Conservation (phyloP, 2,329 filamentous ascomycete genomes). For the Xylariomycetidae sp. region DNA sequence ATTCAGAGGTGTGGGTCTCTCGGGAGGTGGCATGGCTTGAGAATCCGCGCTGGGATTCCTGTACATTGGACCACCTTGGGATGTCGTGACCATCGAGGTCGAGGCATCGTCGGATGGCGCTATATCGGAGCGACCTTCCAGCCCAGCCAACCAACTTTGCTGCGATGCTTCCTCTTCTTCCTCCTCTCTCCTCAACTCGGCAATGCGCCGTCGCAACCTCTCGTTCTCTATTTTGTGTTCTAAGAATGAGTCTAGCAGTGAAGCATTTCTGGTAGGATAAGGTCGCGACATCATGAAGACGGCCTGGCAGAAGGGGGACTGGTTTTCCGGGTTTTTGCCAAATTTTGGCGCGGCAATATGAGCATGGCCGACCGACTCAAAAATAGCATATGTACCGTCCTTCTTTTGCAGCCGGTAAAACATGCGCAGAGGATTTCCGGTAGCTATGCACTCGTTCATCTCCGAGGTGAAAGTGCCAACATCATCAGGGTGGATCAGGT, state of each 20-base stretch:
- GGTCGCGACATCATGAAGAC: slow-evolving; percentile 92
- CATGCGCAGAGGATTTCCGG: slow-evolving; percentile 72
- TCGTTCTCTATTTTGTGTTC: slow-evolving; percentile 98
- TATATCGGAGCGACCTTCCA: slow-evolving; percentile 51
- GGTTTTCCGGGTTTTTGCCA: slow-evolving; percentile 58
- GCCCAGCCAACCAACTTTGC: slow-evolving; percentile 54
- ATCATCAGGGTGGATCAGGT: slow-evolving; percentile 84
- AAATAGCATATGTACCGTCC: slow-evolving; percentile 70
- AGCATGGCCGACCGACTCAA: slow-evolving; percentile 89
- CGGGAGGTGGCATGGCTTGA: slow-evolving; percentile 58
- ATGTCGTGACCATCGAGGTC: slow-evolving; percentile 33
- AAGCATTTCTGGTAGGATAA: slow-evolving; percentile 84
- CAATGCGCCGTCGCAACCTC: slow-evolving; percentile 75
- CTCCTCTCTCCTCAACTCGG: slow-evolving; percentile 80
- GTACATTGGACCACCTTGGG: slow-evolving; percentile 24
- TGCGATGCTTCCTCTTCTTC: slow-evolving; percentile 71
- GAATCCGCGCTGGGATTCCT: slow-evolving; percentile 33
- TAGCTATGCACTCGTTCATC: slow-evolving; percentile 83
- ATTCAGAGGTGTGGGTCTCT: slow-evolving; percentile 58
- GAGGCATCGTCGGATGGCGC: slow-evolving; percentile 45
- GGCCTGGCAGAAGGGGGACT: slow-evolving; percentile 72
- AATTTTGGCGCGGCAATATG: slow-evolving; percentile 72
- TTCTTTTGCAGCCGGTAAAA: slow-evolving; percentile 80
- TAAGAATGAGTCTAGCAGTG: slow-evolving; percentile 83
- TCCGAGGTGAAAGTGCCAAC: slow-evolving; percentile 77